phyloP scores from a whole-genome alignment of 371 early-diverging fungal species.

The Mortierella sp. region DNA sequence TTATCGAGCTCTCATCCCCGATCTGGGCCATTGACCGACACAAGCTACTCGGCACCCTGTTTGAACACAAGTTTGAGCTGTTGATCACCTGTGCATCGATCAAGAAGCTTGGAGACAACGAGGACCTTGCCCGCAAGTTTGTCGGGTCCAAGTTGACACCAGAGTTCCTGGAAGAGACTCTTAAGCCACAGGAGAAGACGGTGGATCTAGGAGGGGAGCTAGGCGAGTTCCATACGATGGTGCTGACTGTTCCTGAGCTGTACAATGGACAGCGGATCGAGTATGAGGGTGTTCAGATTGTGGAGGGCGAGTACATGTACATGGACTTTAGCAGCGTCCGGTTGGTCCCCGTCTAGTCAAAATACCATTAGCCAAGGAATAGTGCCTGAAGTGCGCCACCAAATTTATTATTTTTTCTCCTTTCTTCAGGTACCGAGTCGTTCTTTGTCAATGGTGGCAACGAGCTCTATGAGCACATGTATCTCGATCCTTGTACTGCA shows the following conservation, averaged over 20 bases:
- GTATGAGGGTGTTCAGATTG: conserved; percentile 35
- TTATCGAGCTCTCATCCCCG: conserved; percentile 66
- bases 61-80: conserved; percentile 57
- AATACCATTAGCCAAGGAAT: neutral
- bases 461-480: neutral
- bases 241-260: conserved; percentile 62
- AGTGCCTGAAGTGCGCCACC: neutral
- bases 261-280: conserved; percentile 52
- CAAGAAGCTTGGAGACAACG: conserved; percentile 59
- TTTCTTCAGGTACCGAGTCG: neutral
- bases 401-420: neutral
- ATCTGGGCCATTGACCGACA: conserved; percentile 65
- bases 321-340: conserved; percentile 53
- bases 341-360: conserved; percentile 20
- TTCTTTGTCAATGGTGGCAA: neutral
- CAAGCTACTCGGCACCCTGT: conserved; percentile 59
- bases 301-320: conserved; percentile 61
- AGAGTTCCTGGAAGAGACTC: conserved; percentile 41
- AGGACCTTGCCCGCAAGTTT: conserved; percentile 34
- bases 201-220: conserved; percentile 67
- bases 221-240: conserved; percentile 74
- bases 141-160: conserved; percentile 52
- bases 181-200: conserved; percentile 37
- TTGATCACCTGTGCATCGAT: conserved; percentile 64
- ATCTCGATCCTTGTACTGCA: too few relatives aligned